These are phyloP conservation scores for Fusarium goolgardi DNA, from an alignment of 2,329 filamentous ascomycete species.

Conservation along the genomic window DNA sequence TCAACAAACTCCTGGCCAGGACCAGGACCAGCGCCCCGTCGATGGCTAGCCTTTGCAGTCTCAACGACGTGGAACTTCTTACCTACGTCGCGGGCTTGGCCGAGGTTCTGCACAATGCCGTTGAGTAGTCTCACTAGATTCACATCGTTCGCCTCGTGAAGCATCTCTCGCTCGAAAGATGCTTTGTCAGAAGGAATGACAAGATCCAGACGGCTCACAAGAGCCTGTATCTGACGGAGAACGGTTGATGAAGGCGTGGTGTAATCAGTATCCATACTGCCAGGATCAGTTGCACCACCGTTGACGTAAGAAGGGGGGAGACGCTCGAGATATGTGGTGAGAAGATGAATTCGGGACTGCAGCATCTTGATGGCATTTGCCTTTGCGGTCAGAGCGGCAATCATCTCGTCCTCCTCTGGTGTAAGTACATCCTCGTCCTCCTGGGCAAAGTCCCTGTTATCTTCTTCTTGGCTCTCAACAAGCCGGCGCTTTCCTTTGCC, in stretches of 20 bases:
- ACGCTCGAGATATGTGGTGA: constrained; percentile 79
- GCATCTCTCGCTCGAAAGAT: constrained; percentile 75
- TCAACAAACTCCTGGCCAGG: constrained; percentile 39
- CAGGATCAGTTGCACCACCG: constrained; percentile 57
- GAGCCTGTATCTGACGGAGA: constrained; percentile 87
- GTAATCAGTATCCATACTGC: constrained; percentile 52
- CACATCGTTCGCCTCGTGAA: constrained; percentile 86
- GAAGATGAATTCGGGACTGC: constrained; percentile 77
- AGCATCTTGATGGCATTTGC: constrained; percentile 95
- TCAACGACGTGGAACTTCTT: constrained; percentile 77
- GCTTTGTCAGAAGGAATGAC: constrained; percentile 76
- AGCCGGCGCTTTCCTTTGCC: constrained; percentile 64
- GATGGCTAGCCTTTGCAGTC: constrained; percentile 42
- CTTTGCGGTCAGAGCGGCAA: constrained; percentile 81
- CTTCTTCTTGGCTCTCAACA: constrained; percentile 50
- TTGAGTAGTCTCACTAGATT: constrained; percentile 81
- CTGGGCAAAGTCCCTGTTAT: constrained; percentile 44
- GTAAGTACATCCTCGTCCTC: constrained; percentile 61
- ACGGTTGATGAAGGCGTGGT: constrained; percentile 73
- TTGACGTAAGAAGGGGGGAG: constrained; percentile 75
- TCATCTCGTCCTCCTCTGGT: constrained; percentile 69
- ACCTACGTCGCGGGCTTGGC: constrained; percentile 77
- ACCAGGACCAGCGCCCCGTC: constrained; percentile 31
- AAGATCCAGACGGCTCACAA: constrained; percentile 84
- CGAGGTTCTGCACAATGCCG: constrained; percentile 77